Evolutionary conservation across 2,329 filamentous ascomycete genomes (phyloP).

Genomic region (Nakataea oryzae): DNA sequence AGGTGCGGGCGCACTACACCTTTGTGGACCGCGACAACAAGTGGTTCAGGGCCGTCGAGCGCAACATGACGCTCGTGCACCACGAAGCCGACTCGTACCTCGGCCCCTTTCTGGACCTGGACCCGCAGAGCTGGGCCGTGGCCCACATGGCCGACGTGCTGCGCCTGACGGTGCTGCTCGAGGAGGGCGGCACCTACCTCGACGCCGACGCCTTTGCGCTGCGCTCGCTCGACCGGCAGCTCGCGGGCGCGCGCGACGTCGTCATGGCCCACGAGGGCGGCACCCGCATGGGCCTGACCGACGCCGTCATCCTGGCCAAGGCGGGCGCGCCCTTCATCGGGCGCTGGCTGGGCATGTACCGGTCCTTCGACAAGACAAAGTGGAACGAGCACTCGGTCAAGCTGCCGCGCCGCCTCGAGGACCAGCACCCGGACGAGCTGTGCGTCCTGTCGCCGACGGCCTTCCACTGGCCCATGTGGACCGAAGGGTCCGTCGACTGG

Average conservation of each 20-base stretch:
- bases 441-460: conserved; percentile 22
- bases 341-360: conserved; percentile 23
- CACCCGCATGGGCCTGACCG: conserved; percentile 25
- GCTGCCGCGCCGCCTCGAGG: conserved; percentile 19
- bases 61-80: conserved; percentile 22
- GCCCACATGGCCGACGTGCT: conserved; percentile 24
- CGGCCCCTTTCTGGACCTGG: neutral
- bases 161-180: conserved; percentile 21
- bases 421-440: conserved; percentile 18
- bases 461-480: conserved; percentile 31
- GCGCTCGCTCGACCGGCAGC: conserved; percentile 18
- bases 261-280: conserved; percentile 25
- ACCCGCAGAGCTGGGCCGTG: conserved; percentile 14
- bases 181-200: conserved; percentile 24
- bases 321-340: conserved; percentile 18
- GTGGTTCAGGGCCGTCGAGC: conserved; percentile 22
- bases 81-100: conserved; percentile 16
- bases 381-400: conserved; percentile 28
- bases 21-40: conserved; percentile 24
- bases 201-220: conserved; percentile 24
- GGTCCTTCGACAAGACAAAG: conserved; percentile 17
- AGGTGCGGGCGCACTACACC: conserved; percentile 25
- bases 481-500: conserved; percentile 23
- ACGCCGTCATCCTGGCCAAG: conserved; percentile 25
- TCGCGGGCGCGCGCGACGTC: conserved; percentile 18